Evolutionary conservation across 2,329 filamentous ascomycete genomes (phyloP).

Genomic region (Thermothelomyces thermophilus): DNA sequence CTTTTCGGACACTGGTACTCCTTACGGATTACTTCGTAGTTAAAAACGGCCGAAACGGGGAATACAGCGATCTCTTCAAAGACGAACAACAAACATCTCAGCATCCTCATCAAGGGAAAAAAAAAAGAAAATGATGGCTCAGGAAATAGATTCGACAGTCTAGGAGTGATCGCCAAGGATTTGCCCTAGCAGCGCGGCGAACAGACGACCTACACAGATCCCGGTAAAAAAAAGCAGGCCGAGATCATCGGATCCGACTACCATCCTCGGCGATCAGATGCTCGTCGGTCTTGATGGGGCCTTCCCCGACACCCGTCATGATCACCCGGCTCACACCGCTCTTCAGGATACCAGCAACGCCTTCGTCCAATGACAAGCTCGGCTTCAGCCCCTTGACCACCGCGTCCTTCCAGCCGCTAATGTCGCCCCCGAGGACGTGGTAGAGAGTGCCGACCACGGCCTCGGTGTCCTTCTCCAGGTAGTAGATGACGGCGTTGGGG

Average conservation of each 20-base stretch:
- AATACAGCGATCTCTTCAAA: no score
- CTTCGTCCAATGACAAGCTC: conserved; percentile 55
- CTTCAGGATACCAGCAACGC: conserved; percentile 59
- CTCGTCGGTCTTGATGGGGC: conserved; percentile 72
- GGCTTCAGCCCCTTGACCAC: conserved; percentile 43
- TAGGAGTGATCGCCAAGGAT: no score
- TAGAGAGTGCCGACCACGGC: conserved; percentile 74
- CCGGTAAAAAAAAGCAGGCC: background rate
- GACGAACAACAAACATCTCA: no score
- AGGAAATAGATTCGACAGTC: no score
- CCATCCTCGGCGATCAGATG: conserved; percentile 66
- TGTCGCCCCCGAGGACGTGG: conserved; percentile 47
- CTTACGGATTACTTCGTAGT: no score
- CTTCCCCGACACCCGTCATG: conserved; percentile 83
- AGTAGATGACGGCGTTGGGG: conserved; percentile 95
- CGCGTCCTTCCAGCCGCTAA: conserved; percentile 66
- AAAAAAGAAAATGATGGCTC: no score
- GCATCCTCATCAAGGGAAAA: no score
- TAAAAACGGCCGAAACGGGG: no score
- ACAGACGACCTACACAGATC: no score
- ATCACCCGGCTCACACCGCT: conserved; percentile 85
- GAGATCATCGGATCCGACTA: conserved; percentile 33
- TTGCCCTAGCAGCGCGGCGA: no score
- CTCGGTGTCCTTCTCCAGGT: conserved; percentile 69
- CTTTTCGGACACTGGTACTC: no score